Percentiles rank a stretch among this genome's conserved stretches.
Conservation (phyloP, 257 asterid species). For the Coffea eugenioides region DNA sequence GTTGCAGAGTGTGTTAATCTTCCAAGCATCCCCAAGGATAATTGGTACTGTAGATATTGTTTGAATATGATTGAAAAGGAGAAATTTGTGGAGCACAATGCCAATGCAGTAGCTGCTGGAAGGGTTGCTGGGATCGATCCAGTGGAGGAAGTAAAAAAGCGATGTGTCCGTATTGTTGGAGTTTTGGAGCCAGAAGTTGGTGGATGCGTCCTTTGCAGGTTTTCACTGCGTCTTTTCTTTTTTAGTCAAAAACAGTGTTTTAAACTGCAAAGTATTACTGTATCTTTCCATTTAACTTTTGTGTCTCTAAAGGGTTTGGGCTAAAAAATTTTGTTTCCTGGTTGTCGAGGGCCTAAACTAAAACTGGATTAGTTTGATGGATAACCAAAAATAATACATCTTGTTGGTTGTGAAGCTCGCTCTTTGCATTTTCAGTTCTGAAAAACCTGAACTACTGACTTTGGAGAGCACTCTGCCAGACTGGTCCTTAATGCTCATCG, state of each 20-base stretch:
- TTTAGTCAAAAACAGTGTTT: slow-evolving; percentile 11
- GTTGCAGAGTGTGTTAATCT: slow-evolving; percentile 67
- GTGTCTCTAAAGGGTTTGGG: neutral
- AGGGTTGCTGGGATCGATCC: slow-evolving; percentile 78
- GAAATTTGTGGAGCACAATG: slow-evolving; percentile 49
- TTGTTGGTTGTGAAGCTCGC: neutral
- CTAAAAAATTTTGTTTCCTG: neutral
- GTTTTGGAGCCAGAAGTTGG: slow-evolving; percentile 51
- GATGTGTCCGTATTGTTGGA: slow-evolving; percentile 74
- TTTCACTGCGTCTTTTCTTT: slow-evolving; percentile 14
- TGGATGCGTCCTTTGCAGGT: slow-evolving; percentile 96
- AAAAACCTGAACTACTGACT: neutral
- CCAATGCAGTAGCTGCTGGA: slow-evolving; percentile 93
- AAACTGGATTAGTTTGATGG: neutral
- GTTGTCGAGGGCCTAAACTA: neutral
- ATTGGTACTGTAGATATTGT: slow-evolving; percentile 79
- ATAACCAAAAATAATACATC: neutral
- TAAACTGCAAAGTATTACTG: neutral
- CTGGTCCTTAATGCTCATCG: neutral
- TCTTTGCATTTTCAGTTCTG: neutral
- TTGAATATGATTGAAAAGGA: slow-evolving; percentile 54
- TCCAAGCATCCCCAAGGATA: slow-evolving; percentile 52
- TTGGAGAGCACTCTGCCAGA: neutral
- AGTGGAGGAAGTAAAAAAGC: slow-evolving; percentile 62
- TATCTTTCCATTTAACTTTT: neutral